Percentiles rank a stretch among this genome's conserved stretches.
Conservation (phyloP, 2,329 filamentous ascomycete genomes). For the Colletotrichum eremochloae region DNA sequence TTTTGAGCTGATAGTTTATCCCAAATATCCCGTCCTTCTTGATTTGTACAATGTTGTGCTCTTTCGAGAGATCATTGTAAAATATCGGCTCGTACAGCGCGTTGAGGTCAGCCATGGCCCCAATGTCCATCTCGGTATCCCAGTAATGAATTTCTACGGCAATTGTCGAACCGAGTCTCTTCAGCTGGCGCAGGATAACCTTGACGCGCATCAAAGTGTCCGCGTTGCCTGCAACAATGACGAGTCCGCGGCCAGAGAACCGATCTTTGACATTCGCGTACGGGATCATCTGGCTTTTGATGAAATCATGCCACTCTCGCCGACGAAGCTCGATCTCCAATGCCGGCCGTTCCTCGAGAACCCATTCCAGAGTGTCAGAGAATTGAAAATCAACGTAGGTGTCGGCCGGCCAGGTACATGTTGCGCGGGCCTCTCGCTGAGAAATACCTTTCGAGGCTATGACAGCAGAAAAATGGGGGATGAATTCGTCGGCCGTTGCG, state of each 20-base stretch:
- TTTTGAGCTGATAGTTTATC: conserved; percentile 39
- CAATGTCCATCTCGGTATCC: conserved; percentile 29
- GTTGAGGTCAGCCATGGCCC: conserved; percentile 26
- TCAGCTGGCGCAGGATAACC: conserved; percentile 28
- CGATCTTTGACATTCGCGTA: conserved; percentile 27
- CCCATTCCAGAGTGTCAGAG: conserved; percentile 27
- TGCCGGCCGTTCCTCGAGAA: conserved; percentile 21
- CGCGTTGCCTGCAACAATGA: conserved; percentile 34
- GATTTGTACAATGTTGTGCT: conserved; percentile 28
- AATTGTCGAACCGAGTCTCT: conserved; percentile 2
- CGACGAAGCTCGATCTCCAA: conserved; percentile 35
- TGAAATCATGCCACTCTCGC: conserved; percentile 34
- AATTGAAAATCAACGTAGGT: conserved; percentile 30
- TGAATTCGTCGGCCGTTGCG: conserved; percentile 23
- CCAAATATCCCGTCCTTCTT: conserved; percentile 36
- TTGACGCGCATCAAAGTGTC: conserved; percentile 35
- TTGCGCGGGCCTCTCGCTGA: conserved; percentile 20
- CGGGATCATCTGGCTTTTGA: conserved; percentile 22
- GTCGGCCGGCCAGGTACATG: conserved; percentile 29
- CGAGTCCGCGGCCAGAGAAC: conserved; percentile 20
- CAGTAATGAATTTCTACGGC: conserved; percentile 31
- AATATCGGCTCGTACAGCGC: conserved; percentile 25
- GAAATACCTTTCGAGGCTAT: conserved; percentile 14
- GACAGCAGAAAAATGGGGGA: conserved; percentile 28
- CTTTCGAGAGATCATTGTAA: conserved; percentile 33